Conservation (phyloP, 2,329 filamentous ascomycete genomes). For the Scedosporium apiospermum region DNA sequence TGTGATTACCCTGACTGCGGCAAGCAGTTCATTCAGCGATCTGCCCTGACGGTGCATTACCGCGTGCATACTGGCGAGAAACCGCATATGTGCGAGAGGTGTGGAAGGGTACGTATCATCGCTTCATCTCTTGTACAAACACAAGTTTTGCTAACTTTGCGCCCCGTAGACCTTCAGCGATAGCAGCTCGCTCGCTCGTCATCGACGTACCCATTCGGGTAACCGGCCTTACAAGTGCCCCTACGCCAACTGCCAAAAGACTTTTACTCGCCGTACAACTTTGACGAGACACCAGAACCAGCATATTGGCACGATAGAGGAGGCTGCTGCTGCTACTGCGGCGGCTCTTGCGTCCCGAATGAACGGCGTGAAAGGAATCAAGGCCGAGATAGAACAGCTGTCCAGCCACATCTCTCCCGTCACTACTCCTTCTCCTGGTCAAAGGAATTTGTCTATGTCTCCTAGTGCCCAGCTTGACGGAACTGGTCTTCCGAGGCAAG, state of each 20-base stretch:
- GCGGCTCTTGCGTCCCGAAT: conserved; percentile 62
- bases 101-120: conserved; percentile 67
- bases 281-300: conserved; percentile 93
- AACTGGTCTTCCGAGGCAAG: conserved; percentile 54
- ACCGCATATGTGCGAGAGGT: conserved; percentile 94
- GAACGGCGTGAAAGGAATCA: conserved; percentile 29
- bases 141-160: background rate
- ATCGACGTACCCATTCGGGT: conserved; percentile 89
- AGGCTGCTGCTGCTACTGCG: conserved; percentile 80
- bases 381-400: conserved; percentile 59
- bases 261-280: conserved; percentile 90
- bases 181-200: conserved; percentile 84
- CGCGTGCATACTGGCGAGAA: conserved; percentile 97
- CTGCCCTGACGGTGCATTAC: conserved; percentile 87
- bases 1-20: conserved; percentile 84
- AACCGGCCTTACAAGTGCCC: conserved; percentile 96
- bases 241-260: conserved; percentile 96
- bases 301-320: conserved; percentile 89
- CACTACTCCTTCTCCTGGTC: conserved; percentile 75
- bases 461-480: conserved; percentile 64
- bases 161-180: conserved; percentile 76
- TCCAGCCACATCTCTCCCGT: conserved; percentile 65
- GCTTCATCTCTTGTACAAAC: conserved; percentile 10
- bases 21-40: conserved; percentile 96
- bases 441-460: conserved; percentile 70